A percentile compares a stretch with the other conserved stretches of the same genome.
These are phyloP conservation scores for Leptomonas seymouri DNA, from an alignment of 208 protist genomes.

Conservation along the genomic window DNA sequence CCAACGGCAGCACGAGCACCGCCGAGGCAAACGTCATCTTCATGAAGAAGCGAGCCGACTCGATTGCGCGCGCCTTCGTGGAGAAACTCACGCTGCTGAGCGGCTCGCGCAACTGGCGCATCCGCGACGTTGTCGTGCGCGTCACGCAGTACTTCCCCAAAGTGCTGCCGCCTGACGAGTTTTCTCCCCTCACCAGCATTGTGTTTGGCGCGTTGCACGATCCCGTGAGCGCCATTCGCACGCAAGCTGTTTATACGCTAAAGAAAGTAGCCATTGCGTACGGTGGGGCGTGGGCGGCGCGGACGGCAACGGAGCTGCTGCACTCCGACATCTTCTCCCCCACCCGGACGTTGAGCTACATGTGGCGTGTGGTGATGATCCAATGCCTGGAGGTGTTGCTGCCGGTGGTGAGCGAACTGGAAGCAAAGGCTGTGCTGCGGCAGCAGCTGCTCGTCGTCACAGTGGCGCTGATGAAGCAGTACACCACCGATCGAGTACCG, in stretches of 20 bases:
- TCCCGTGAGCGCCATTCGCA: constrained; percentile 70
- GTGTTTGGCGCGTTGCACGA: constrained; percentile 62
- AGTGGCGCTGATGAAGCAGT: constrained; percentile 44
- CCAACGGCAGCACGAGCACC: constrained; percentile 5
- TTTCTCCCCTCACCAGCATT: constrained; percentile 48
- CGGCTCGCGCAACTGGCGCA: constrained; percentile 73
- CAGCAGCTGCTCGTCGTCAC: constrained; percentile 53
- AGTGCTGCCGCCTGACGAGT: constrained; percentile 48
- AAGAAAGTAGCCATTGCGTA: constrained; percentile 45
- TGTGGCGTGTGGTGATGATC: constrained; percentile 61
- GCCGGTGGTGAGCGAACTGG: constrained; percentile 50
- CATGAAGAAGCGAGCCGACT: constrained; percentile 26
- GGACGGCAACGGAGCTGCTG: constrained; percentile 58
- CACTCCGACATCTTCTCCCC: constrained; percentile 46
- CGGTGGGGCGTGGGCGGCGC: constrained; percentile 67
- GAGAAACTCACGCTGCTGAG: constrained; percentile 49
- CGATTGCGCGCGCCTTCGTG: constrained; percentile 39
- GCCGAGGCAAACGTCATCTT: constrained; percentile 1
- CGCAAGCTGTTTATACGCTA: constrained; percentile 51
- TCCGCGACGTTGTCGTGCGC: constrained; percentile 60
- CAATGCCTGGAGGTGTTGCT: constrained; percentile 62
- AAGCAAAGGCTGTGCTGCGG: constrained; percentile 46
- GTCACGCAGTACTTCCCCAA: constrained; percentile 52
- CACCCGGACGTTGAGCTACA: constrained; percentile 35
- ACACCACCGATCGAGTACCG: constrained; percentile 57